Evolutionary conservation across 805 yeast species (phyloP).

Genomic region (Yarrowia sp.): DNA sequence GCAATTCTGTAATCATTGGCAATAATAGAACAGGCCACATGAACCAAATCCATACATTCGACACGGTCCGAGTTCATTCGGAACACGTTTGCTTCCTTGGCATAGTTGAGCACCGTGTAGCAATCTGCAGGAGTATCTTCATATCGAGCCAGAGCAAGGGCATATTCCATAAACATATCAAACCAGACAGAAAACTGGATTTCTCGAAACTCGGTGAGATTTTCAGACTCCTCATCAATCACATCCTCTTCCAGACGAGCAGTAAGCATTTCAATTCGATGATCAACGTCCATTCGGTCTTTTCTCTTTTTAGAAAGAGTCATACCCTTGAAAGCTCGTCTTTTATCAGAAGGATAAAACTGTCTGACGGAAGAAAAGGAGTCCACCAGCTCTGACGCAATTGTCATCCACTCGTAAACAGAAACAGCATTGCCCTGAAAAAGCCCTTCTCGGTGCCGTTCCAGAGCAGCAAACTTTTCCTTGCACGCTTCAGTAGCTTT

Average conservation of each 20-base stretch:
- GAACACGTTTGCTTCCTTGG: slow-evolving; percentile 76
- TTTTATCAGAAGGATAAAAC: slow-evolving; percentile 75
- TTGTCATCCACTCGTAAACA: slow-evolving; percentile 72
- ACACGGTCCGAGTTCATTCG: slow-evolving; percentile 59
- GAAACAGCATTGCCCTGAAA: slow-evolving; percentile 57
- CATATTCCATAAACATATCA: slow-evolving; percentile 72
- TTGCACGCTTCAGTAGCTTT: slow-evolving; percentile 55
- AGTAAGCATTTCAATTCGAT: slow-evolving; percentile 39
- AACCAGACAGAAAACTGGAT: slow-evolving; percentile 80
- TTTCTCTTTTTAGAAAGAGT: slow-evolving; percentile 55
- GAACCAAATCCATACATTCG: slow-evolving; percentile 58
- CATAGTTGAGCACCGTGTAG: slow-evolving; percentile 63
- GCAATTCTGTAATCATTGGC: slow-evolving; percentile 53
- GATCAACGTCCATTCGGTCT: slow-evolving; percentile 55
- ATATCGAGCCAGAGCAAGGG: slow-evolving; percentile 60
- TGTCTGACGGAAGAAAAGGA: slow-evolving; percentile 72
- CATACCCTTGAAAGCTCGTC: slow-evolving; percentile 62
- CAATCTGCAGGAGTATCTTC: slow-evolving; percentile 59
- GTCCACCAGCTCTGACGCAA: slow-evolving; percentile 78
- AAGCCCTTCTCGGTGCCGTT: slow-evolving; percentile 49
- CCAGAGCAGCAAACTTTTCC: slow-evolving; percentile 54
- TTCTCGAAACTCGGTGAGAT: slow-evolving; percentile 59
- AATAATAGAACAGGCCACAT: slow-evolving; percentile 55
- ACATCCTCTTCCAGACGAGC: slow-evolving; percentile 32
- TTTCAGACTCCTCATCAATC: slow-evolving; percentile 38